Percentiles rank a stretch among this genome's conserved stretches.
These are phyloP conservation scores for Basipetospora chlamydospora DNA, from an alignment of 2,329 filamentous ascomycete species.

Conservation along the genomic window DNA sequence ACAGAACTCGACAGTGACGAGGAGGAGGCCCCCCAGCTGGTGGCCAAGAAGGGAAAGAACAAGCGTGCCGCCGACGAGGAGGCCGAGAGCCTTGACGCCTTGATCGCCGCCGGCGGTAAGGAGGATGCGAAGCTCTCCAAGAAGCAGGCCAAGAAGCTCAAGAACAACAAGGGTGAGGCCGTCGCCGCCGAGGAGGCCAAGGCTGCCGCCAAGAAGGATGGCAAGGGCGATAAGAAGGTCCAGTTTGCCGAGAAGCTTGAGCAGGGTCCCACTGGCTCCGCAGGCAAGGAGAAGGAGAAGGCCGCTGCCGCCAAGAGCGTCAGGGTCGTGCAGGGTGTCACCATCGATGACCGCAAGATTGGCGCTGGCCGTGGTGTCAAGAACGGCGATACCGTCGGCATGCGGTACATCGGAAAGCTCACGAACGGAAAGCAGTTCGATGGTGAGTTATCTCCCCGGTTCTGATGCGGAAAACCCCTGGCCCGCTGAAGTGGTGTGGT, in stretches of 20 bases:
- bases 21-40: constrained; percentile 53
- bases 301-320: constrained; percentile 39
- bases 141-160: constrained; percentile 95
- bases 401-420: constrained; percentile 97
- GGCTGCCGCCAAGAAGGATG: constrained; percentile 48
- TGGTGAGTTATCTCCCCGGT: constrained; percentile 38
- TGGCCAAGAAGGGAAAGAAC: constrained; percentile 66
- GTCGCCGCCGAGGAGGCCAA: constrained; percentile 45
- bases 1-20: constrained; percentile 72
- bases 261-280: constrained; percentile 75
- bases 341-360: constrained; percentile 86
- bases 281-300: constrained; percentile 28
- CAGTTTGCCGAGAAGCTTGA: constrained; percentile 98
- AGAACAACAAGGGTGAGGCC: constrained; percentile 95
- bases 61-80: constrained; percentile 76
- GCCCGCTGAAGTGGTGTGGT: no score
- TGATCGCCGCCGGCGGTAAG: constrained; percentile 51
- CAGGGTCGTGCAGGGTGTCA: constrained; percentile 78
- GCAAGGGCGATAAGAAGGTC: constrained; percentile 75
- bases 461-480: background rate
- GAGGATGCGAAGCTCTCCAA: constrained; percentile 72
- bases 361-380: constrained; percentile 76
- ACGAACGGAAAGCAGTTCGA: constrained; percentile 92
- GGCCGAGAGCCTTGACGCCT: constrained; percentile 58
- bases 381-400: constrained; percentile 77